These are phyloP conservation scores for Kingdonia uniflora DNA, from an alignment of 164 flowering plant genomes.

Conservation along the genomic window DNA sequence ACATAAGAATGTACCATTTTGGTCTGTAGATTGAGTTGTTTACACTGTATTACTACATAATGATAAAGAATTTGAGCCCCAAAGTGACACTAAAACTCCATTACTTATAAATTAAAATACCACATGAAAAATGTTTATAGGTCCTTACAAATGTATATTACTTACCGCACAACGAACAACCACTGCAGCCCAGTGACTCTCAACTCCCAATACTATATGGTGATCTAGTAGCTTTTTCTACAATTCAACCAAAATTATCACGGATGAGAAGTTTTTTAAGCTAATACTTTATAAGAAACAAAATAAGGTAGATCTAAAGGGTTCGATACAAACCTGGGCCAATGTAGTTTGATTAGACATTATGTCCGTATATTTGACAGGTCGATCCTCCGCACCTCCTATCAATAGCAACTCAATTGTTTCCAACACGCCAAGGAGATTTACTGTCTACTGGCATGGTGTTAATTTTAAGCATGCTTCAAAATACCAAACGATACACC, in stretches of 20 bases:
- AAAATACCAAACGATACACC: too few species aligned
- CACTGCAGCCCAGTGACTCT: conserved; percentile 96
- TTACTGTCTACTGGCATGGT: conserved; percentile 82
- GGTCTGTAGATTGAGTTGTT: too few species aligned
- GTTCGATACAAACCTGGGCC: conserved; percentile 61
- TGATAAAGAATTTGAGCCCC: too few species aligned
- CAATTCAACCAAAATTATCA: conserved; percentile 12
- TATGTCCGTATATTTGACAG: conserved; percentile 52
- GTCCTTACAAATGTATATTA: neutral
- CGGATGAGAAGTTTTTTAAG: too few species aligned
- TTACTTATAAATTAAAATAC: too few species aligned
- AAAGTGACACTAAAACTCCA: too few species aligned
- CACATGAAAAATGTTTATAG: too few species aligned
- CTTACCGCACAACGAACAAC: conserved; percentile 84
- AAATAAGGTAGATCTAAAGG: neutral
- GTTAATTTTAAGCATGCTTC: conserved; percentile 14
- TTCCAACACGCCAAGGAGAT: conserved; percentile 78
- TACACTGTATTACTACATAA: too few species aligned
- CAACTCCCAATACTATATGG: conserved; percentile 84
- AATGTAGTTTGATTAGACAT: conserved; percentile 63
- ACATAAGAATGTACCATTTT: too few species aligned
- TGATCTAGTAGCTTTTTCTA: conserved; percentile 74
- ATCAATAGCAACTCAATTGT: conserved; percentile 55
- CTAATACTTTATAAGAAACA: neutral
- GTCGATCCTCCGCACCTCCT: conserved; percentile 52